Conservation (phyloP, 164 flowering plant species). For the Sedum album region DNA sequence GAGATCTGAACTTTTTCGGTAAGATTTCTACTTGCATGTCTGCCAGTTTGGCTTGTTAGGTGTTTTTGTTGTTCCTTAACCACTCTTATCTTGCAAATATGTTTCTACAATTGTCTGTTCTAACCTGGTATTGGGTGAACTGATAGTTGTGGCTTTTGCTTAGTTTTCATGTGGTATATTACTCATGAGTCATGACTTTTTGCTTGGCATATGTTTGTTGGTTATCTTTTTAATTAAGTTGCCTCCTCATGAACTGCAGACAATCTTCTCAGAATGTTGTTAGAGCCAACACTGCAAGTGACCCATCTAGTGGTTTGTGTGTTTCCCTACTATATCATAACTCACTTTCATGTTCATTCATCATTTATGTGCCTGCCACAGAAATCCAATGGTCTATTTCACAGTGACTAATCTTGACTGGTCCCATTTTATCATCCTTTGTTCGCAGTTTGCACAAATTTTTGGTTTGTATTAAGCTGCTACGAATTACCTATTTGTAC, state of each 20-base stretch:
- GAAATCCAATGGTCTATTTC: too few relatives aligned
- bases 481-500: conserved; percentile 6
- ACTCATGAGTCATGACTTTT: neutral
- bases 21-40: conserved; percentile 8
- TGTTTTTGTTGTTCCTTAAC: neutral
- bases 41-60: neutral
- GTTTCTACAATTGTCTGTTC: neutral
- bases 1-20: conserved; percentile 45
- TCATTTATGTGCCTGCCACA: neutral
- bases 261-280: conserved; percentile 23
- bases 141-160: neutral
- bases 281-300: conserved; percentile 23
- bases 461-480: neutral
- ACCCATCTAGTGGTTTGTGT: conserved; percentile 19
- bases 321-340: neutral
- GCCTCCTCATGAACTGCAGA: conserved; percentile 17
- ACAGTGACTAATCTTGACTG: neutral
- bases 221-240: conserved; percentile 5
- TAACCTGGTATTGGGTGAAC: neutral
- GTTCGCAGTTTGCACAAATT: neutral
- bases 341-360: neutral
- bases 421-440: neutral
- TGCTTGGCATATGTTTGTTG: too few relatives aligned
- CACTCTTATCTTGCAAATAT: neutral
- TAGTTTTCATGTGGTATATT: neutral